phyloP scores from a whole-genome alignment of 2,329 filamentous ascomycete genomes.

The Aspergillus sp. region DNA sequence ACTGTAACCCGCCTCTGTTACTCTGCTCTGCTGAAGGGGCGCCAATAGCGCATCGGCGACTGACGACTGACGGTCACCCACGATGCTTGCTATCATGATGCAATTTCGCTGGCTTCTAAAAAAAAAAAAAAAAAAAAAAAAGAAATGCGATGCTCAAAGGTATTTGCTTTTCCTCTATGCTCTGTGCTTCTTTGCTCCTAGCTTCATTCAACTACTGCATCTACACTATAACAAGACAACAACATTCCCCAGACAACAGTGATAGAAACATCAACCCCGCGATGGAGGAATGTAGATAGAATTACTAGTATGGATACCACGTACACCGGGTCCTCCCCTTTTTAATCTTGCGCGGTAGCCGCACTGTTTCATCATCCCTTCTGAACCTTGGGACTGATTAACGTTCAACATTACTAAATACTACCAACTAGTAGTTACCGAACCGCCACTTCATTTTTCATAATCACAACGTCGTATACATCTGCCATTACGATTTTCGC shows the following conservation, averaged over 20 bases:
- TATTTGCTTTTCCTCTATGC: slow-evolving; percentile 2
- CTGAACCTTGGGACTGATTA: slow-evolving; percentile 3
- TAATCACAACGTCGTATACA: not conserved
- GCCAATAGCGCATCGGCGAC: not conserved
- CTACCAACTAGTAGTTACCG: not conserved
- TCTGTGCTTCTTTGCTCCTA: not conserved
- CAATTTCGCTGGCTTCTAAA: not conserved
- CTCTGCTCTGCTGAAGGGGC: not conserved
- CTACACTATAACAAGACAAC: not conserved
- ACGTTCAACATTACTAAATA: not conserved
- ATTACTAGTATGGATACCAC: not conserved
- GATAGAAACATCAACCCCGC: not conserved
- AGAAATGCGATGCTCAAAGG: not conserved
- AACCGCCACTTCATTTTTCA: not conserved
- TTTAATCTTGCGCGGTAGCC: slow-evolving; percentile 12
- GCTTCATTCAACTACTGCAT: not conserved
- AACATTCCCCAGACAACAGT: not conserved
- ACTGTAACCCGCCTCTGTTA: slow-evolving; percentile 6
- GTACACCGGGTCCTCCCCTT: not conserved
- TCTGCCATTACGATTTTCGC: not conserved
- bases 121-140: not conserved
- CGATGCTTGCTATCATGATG: not conserved
- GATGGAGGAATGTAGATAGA: not conserved
- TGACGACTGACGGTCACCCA: no score
- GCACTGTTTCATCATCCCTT: slow-evolving; percentile 4